A percentile compares a stretch with the other conserved stretches of the same genome.
Evolutionary conservation across 352 stramenopile species (phyloP).

Genomic region (Phytophthora vignae): DNA sequence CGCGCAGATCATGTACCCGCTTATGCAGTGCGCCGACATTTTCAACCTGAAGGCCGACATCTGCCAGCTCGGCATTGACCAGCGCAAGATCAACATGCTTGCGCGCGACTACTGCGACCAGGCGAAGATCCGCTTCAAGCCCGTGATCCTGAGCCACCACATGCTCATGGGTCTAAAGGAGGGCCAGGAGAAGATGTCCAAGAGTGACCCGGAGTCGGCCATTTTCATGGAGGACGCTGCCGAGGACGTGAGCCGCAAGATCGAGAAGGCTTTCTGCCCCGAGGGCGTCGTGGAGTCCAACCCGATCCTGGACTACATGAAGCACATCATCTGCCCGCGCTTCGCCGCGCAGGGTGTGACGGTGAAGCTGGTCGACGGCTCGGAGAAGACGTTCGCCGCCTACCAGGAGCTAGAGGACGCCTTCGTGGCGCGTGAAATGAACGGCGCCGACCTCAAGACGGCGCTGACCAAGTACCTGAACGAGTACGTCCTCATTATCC

Average conservation of each 20-base stretch:
- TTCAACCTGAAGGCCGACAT: constrained; percentile 99
- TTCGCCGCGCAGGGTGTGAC: constrained; percentile 58
- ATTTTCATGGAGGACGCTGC: constrained; percentile 99
- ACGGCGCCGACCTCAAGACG: constrained; percentile 95
- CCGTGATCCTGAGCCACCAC: constrained; percentile 98
- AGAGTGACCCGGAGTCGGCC: constrained; percentile 97
- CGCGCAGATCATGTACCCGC: constrained; percentile 96
- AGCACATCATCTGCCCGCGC: constrained; percentile 96
- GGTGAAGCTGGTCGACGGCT: constrained; percentile 58
- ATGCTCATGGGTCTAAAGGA: constrained; percentile 99
- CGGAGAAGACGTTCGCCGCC: constrained; percentile 84
- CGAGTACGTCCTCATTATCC: constrained; percentile 60
- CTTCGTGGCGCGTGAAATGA: constrained; percentile 92
- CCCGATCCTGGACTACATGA: constrained; percentile 98
- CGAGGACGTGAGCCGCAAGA: constrained; percentile 96
- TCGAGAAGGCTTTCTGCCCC: constrained; percentile 98
- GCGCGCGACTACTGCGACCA: constrained; percentile 98
- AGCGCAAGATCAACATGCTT: constrained; percentile 99
- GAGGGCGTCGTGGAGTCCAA: constrained; percentile 91
- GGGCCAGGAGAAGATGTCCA: constrained; percentile 99
- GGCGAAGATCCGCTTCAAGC: constrained; percentile 94
- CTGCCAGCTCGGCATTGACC: constrained; percentile 99
- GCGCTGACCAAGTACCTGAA: constrained; percentile 93
- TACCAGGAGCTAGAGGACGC: constrained; percentile 93
- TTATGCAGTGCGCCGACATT: constrained; percentile 99